phyloP scores from a whole-genome alignment of 345 rosid genomes.

The Adansonia digitata region DNA sequence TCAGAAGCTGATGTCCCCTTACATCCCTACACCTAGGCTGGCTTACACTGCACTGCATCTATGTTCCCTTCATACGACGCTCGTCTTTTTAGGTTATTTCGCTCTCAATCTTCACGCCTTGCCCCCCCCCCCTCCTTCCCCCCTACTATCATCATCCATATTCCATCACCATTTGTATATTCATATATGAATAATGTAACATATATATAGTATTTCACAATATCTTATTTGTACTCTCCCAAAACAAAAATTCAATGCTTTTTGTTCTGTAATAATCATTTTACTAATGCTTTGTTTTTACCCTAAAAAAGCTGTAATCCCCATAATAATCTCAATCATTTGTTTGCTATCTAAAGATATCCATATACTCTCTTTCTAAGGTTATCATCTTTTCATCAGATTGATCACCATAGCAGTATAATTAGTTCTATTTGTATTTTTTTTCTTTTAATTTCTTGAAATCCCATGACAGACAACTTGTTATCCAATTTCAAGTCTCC shows the following conservation, averaged over 20 bases:
- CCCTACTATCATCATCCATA: too few relatives aligned
- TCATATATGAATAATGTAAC: too few relatives aligned
- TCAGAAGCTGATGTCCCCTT: slow-evolving; percentile 60
- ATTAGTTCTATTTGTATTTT: too few relatives aligned
- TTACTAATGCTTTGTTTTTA: slow-evolving; percentile 13
- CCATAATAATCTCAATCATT: slow-evolving; percentile 24
- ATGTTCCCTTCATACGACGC: slow-evolving; percentile 52
- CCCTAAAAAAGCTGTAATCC: neutral
- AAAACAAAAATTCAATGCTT: neutral
- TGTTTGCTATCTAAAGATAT: slow-evolving; percentile 16
- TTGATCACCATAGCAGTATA: neutral
- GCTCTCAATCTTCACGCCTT: slow-evolving; percentile 18
- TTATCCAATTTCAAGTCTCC: too few relatives aligned
- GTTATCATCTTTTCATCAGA: neutral
- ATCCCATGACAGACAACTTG: too few relatives aligned
- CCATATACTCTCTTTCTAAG: too few relatives aligned
- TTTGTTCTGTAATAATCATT: neutral
- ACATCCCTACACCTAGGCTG: slow-evolving; percentile 44
- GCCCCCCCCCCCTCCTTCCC: neutral
- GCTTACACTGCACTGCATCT: slow-evolving; percentile 42
- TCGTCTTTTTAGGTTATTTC: slow-evolving; percentile 11
- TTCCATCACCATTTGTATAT: too few relatives aligned
- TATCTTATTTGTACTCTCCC: neutral
- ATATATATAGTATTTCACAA: too few relatives aligned
- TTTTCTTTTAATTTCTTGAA: too few relatives aligned